Conservation (phyloP, 805 yeast species). For the Kazachstania psychrophila region DNA sequence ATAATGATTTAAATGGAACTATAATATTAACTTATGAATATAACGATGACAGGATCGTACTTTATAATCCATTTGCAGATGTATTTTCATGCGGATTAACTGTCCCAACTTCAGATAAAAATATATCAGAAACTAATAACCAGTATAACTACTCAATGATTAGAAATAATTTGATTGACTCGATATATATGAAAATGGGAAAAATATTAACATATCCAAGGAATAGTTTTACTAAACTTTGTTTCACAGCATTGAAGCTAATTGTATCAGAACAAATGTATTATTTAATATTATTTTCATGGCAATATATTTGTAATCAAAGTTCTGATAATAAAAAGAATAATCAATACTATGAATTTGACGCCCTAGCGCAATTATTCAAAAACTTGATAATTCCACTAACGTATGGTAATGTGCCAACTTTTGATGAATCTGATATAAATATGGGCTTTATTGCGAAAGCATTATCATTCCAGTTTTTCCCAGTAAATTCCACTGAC, state of each 20-base stretch:
- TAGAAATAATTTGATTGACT: background rate
- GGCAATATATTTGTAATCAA: conserved; percentile 17
- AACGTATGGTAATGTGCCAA: too few species aligned
- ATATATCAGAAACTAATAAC: background rate
- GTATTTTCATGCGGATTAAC: conserved; percentile 15
- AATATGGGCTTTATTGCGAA: too few species aligned
- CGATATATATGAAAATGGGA: background rate
- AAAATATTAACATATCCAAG: conserved; percentile 7
- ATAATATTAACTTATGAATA: conserved; percentile 16
- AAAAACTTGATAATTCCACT: background rate
- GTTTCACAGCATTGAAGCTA: conserved; percentile 16
- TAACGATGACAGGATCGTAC: conserved; percentile 28
- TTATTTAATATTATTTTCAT: conserved; percentile 13
- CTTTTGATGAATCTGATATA: too few species aligned
- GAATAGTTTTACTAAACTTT: conserved; percentile 6
- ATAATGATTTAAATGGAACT: conserved; percentile 30
- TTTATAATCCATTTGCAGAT: conserved; percentile 26
- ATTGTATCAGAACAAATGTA: conserved; percentile 12
- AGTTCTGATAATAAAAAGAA: background rate
- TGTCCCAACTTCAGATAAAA: background rate
- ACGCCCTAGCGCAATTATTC: conserved; percentile 3
- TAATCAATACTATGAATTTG: conserved; percentile 2
- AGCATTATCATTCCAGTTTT: conserved; percentile 13
- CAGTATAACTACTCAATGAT: background rate
- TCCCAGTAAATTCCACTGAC: too few species aligned